These are phyloP conservation scores for Cymbopogon citratus DNA, from an alignment of 176 grass and related monocot genomes.

Conservation along the genomic window DNA sequence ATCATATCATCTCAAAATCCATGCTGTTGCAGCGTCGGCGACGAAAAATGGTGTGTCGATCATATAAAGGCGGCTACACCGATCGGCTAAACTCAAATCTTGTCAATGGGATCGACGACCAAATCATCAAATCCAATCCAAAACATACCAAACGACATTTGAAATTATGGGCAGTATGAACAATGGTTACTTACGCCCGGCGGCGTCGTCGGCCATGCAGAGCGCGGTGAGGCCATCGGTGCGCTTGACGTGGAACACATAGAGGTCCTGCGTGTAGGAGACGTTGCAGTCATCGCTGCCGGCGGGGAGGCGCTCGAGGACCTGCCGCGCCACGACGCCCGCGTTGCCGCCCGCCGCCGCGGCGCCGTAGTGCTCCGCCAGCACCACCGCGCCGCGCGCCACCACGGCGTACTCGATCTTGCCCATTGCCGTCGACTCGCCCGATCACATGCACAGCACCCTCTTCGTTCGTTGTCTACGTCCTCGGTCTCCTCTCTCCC, in stretches of 20 bases:
- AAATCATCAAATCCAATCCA: too few relatives aligned
- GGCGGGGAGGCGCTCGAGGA: constrained; percentile 57
- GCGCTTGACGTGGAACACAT: constrained; percentile 68
- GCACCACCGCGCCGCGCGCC: constrained; percentile 61
- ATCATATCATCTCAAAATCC: too few relatives aligned
- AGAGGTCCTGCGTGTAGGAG: constrained; percentile 84
- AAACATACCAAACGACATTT: too few relatives aligned
- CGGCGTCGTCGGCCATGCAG: constrained; percentile 79
- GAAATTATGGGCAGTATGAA: too few relatives aligned
- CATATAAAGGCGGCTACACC: too few relatives aligned
- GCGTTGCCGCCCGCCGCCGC: constrained; percentile 45
- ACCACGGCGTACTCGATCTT: constrained; percentile 70
- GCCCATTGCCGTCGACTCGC: constrained; percentile 22
- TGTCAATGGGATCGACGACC: too few relatives aligned
- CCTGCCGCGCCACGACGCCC: constrained; percentile 54
- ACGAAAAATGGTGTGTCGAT: too few relatives aligned
- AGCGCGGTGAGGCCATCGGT: constrained; percentile 72
- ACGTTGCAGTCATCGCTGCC: constrained; percentile 52
- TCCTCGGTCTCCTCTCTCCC: too few relatives aligned
- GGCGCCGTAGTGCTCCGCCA: constrained; percentile 55
- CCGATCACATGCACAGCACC: too few relatives aligned
- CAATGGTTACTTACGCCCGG: background rate
- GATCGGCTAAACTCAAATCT: too few relatives aligned
- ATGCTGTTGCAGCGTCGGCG: too few relatives aligned
- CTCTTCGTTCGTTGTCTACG: too few relatives aligned